Evolutionary conservation across 163 green algal genomes (phyloP).

Genomic region (Scenedesmus sp.): DNA sequence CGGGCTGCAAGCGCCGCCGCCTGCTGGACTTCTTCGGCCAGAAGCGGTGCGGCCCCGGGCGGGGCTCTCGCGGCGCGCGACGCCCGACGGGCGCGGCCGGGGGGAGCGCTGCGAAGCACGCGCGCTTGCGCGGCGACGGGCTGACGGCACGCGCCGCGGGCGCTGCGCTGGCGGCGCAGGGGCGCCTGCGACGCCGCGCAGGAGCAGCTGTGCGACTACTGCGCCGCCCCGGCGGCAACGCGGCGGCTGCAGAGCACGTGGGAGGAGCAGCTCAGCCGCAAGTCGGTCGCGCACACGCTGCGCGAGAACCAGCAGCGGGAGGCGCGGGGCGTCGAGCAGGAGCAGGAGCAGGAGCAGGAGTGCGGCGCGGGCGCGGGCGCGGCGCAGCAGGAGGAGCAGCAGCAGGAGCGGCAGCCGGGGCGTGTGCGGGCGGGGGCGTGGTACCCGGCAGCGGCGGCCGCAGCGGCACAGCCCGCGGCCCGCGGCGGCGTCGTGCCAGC

Average conservation of each 20-base stretch:
- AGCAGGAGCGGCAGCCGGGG: no score
- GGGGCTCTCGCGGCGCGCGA: not conserved
- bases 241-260: slow-evolving; percentile 1
- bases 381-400: no score
- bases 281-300: not conserved
- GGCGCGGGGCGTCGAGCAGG: not conserved
- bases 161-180: not conserved
- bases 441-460: no score
- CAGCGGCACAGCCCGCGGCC: no score
- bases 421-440: no score
- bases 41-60: not conserved
- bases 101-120: not conserved
- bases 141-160: not conserved
- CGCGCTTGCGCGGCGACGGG: not conserved
- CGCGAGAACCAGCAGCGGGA: not conserved
- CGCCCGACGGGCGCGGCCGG: no score
- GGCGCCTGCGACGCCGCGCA: not conserved
- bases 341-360: not conserved
- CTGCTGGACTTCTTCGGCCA: slow-evolving; percentile 36
- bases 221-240: slow-evolving; percentile 7
- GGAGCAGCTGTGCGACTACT: slow-evolving; percentile 39
- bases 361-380: no score
- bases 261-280: slow-evolving; percentile 22
- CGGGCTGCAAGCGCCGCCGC: slow-evolving; percentile 40
- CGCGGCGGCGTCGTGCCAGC: no score